Percentiles rank a stretch among this genome's conserved stretches.
Conservation (phyloP, 441 rosid species). For the Biscutella laevigata region DNA sequence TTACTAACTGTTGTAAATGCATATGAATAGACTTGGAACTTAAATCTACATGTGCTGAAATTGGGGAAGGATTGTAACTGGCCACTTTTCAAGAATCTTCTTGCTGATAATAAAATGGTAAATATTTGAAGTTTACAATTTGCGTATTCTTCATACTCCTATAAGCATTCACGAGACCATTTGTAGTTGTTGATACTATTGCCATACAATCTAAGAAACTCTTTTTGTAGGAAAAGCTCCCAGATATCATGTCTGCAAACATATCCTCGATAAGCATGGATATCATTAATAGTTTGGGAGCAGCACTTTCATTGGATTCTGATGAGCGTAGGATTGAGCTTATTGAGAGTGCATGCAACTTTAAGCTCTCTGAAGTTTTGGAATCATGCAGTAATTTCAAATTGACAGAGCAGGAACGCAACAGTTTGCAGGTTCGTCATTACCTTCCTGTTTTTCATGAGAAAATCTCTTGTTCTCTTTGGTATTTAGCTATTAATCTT, state of each 20-base stretch:
- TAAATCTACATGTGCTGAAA: constrained; percentile 55
- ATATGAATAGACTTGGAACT: constrained; percentile 52
- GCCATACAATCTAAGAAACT: constrained; percentile 14
- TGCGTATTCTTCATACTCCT: constrained; percentile 10
- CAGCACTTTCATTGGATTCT: constrained; percentile 40
- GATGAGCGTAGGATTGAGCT: constrained; percentile 56
- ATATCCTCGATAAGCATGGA: constrained; percentile 48
- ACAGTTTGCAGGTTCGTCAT: constrained; percentile 25
- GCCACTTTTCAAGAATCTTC: constrained; percentile 57
- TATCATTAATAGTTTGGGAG: constrained; percentile 55
- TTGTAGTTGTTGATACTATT: not conserved
- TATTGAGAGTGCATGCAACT: constrained; percentile 41
- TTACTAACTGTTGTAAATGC: constrained; percentile 12
- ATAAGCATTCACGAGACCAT: not conserved
- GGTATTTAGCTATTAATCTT: not conserved
- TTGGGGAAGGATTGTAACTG: constrained; percentile 53
- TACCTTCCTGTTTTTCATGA: not conserved
- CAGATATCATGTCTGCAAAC: constrained; percentile 43
- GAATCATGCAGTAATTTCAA: constrained; percentile 20
- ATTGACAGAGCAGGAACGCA: constrained; percentile 24
- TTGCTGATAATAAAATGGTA: constrained; percentile 47
- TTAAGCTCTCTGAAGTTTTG: constrained; percentile 42
- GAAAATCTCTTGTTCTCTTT: not conserved
- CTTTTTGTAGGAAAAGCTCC: constrained; percentile 34
- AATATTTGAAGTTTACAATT: constrained; percentile 1